Evolutionary conservation across 2,329 filamentous ascomycete genomes (phyloP), one percentile per base, ranked within the genome.

Genomic region (Penicillium sp.): DNA sequence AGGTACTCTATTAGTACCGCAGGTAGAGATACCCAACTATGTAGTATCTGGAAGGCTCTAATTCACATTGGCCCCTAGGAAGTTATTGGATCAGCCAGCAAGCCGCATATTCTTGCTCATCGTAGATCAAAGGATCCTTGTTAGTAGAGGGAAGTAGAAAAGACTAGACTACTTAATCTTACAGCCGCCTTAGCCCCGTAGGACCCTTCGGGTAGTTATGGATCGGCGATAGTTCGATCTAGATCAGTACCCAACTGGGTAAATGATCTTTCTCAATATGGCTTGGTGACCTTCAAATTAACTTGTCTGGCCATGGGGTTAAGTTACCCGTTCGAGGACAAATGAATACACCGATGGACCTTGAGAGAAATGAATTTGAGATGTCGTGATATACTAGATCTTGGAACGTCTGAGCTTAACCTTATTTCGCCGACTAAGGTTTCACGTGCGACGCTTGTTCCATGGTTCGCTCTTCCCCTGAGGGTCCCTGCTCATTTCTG

Each of bases 371-470:
- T 15, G 35, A 41, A 41, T 11, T 41, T 41, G 35, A 41, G 15
- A 15, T 41, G 11, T 53, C 56, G 50, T 59, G 31, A 45, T 29
- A 48, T 38, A 19, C 45, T 30, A 41, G 31, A 54, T 45, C 13
- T 41, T 56, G 45, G 51, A 47, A 58, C 48, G 30, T 47, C 55
- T 59, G 66, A 69, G 66, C 67, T 66, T 69, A 69, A 69, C 67
- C 67, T 69, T 69, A 69, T 65, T 67, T 64, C 49, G 45, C 56
- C 46, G 47, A 46, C n/a, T 47, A 41, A 41, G 13, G 29, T 44
- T 44, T 67, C 65, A 66, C 65, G 64, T 67, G 66, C 50, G 45
- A 38, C 50, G 64, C 63, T 62, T 62, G 67, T 67, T 63, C 65
- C 62, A 68, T 67, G 63, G 63, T 66, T 67, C 65, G 47, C 41